Conservation (phyloP, 139 green algal species). For the Raphidocelis subcapitata region DNA sequence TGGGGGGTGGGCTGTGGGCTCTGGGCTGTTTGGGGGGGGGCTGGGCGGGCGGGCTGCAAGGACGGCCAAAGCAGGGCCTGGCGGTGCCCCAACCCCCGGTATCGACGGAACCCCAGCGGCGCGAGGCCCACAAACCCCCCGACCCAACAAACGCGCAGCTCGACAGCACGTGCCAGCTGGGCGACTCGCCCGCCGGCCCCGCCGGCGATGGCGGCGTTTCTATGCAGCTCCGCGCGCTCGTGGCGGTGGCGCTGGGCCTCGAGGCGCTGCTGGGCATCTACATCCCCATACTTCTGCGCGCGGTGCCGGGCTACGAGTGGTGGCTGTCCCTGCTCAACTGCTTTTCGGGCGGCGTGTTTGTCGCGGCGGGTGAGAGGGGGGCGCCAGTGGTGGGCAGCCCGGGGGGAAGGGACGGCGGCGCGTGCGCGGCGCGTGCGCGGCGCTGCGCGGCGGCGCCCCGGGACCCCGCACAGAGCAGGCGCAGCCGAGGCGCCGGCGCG, state of each 20-base stretch:
- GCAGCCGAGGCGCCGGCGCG: too few relatives aligned
- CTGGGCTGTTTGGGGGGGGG: background rate
- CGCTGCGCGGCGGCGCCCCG: too few relatives aligned
- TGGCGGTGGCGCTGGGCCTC: constrained; percentile 18
- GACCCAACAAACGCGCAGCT: too few relatives aligned
- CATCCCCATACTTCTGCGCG: constrained; percentile 22
- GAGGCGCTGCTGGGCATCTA: constrained; percentile 37
- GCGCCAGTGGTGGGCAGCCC: too few relatives aligned
- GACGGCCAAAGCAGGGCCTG: too few relatives aligned
- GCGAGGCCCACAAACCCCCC: too few relatives aligned
- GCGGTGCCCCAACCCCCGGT: too few relatives aligned
- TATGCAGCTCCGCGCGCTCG: constrained; percentile 3
- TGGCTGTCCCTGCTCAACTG: constrained; percentile 46
- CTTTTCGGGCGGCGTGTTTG: constrained; percentile 45
- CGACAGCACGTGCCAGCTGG: constrained; percentile 8
- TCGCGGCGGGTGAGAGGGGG: constrained; percentile 18
- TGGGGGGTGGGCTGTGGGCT: background rate
- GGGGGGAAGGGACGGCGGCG: too few relatives aligned
- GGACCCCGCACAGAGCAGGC: too few relatives aligned
- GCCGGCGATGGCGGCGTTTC: background rate
- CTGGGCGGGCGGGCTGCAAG: too few relatives aligned
- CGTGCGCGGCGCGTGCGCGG: background rate
- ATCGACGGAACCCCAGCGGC: too few relatives aligned
- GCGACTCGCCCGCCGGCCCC: background rate
- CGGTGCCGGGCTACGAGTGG: constrained; percentile 23